Percentiles rank a stretch among this genome's conserved stretches.
Evolutionary conservation across 1,284 basidiomycete species (phyloP).

Genomic region (Cutaneotrichosporon arboriforme): DNA sequence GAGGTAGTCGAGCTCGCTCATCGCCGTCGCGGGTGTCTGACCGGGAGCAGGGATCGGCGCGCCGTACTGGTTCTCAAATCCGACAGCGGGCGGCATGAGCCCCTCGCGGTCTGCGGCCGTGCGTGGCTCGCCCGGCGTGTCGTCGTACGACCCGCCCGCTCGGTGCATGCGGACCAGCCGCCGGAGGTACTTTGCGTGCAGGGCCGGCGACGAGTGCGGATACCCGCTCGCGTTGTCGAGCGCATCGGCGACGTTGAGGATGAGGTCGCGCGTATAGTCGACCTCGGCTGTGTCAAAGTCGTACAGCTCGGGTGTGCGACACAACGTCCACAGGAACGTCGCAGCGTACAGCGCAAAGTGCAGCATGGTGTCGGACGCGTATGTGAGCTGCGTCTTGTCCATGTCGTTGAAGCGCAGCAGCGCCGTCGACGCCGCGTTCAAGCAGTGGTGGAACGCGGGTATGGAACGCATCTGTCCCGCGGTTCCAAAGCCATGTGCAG

Average conservation of each 20-base stretch:
- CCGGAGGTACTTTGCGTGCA: slow-evolving; percentile 34
- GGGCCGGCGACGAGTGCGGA: slow-evolving; percentile 26
- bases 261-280: slow-evolving; percentile 32
- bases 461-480: slow-evolving; percentile 23
- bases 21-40: background rate
- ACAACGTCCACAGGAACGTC: slow-evolving; percentile 30
- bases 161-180: slow-evolving; percentile 19
- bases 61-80: background rate
- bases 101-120: slow-evolving; percentile 3
- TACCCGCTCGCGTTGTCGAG: slow-evolving; percentile 29
- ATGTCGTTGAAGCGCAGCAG: slow-evolving; percentile 28
- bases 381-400: slow-evolving; percentile 28
- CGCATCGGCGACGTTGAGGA: slow-evolving; percentile 28
- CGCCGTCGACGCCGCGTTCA: slow-evolving; percentile 31
- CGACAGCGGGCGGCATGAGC: background rate
- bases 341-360: slow-evolving; percentile 40
- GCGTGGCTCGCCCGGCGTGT: background rate
- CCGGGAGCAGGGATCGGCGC: background rate
- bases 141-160: background rate
- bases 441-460: slow-evolving; percentile 33
- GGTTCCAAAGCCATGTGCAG: slow-evolving; percentile 2
- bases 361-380: slow-evolving; percentile 35
- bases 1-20: slow-evolving; percentile 26
- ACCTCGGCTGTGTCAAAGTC: slow-evolving; percentile 30
- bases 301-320: slow-evolving; percentile 27